Conservation (phyloP, 2,329 filamentous ascomycete genomes). For the Fonsecaea pedrosoi region DNA sequence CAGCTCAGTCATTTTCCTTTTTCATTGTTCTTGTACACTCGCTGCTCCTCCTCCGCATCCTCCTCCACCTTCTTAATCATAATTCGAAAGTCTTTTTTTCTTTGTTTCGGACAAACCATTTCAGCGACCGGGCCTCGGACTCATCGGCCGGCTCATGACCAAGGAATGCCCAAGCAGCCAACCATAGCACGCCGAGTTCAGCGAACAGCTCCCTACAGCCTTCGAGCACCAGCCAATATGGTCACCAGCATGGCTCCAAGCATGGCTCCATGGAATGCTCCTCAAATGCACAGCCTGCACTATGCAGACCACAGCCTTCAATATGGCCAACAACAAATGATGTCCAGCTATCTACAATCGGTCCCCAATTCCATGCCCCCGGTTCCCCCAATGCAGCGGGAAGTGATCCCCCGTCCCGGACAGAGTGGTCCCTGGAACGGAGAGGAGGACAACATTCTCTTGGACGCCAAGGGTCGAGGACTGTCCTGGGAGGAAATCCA, state of each 20-base stretch:
- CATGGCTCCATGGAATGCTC: conserved; percentile 18
- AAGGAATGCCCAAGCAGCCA: conserved; percentile 34
- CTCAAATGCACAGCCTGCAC: conserved; percentile 21
- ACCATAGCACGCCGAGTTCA: conserved; percentile 25
- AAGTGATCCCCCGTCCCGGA: conserved; percentile 24
- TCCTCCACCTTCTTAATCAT: conserved; percentile 24
- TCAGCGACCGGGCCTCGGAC: conserved; percentile 26
- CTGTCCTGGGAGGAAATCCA: conserved; percentile 87
- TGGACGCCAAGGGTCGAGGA: conserved; percentile 73
- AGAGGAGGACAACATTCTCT: conserved; percentile 75
- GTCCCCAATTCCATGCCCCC: conserved; percentile 20
- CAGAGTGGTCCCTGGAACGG: conserved; percentile 72
- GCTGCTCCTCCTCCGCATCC: conserved; percentile 17
- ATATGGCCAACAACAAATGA: conserved; percentile 34
- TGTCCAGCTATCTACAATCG: conserved; percentile 32
- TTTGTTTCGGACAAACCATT: conserved; percentile 23
- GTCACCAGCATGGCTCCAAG: conserved; percentile 29
- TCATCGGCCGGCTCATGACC: conserved; percentile 15
- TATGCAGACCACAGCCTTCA: conserved; percentile 31
- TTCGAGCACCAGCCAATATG: conserved; percentile 35
- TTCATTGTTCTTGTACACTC: conserved; percentile 22
- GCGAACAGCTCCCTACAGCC: conserved; percentile 34
- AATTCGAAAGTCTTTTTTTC: conserved; percentile 19
- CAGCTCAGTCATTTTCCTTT: conserved; percentile 27
- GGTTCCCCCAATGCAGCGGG: conserved; percentile 16